Conservation (phyloP, 257 asterid species). For the Nicotiana attenuata region DNA sequence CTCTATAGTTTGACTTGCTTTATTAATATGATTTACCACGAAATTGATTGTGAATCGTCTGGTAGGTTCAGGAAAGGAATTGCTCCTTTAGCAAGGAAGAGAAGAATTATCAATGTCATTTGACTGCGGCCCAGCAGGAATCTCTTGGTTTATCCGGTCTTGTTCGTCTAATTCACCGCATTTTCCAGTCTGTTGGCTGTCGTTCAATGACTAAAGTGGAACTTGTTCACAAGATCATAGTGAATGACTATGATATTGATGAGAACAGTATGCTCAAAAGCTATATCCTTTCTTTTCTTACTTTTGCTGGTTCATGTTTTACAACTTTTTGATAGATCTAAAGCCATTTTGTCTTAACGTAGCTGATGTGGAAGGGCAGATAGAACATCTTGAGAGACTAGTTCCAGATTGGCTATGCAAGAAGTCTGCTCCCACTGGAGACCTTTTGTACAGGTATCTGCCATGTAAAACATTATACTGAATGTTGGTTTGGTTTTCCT, state of each 20-base stretch:
- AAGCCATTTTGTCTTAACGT: constrained; percentile 17
- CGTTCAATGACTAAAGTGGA: constrained; percentile 77
- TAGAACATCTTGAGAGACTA: constrained; percentile 67
- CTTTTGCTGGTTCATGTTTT: background rate
- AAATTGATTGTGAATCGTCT: background rate
- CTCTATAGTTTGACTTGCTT: background rate
- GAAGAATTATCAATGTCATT: constrained; percentile 1
- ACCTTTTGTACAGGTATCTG: constrained; percentile 56
- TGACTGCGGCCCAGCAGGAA: constrained; percentile 26
- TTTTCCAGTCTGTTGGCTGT: constrained; percentile 56
- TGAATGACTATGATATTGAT: constrained; percentile 55
- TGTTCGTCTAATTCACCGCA: constrained; percentile 49
- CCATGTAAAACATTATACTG: background rate
- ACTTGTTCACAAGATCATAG: constrained; percentile 76
- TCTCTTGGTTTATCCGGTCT: constrained; percentile 47
- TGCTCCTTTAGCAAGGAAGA: constrained; percentile 11
- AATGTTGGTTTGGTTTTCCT: background rate
- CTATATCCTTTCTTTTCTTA: constrained; percentile 9
- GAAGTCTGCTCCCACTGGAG: constrained; percentile 60
- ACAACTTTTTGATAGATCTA: background rate
- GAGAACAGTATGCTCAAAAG: constrained; percentile 43
- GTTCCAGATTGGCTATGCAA: constrained; percentile 82
- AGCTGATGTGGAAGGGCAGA: constrained; percentile 62
- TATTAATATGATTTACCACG: constrained; percentile 4
- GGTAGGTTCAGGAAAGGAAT: constrained; percentile 20